Evolutionary conservation across 257 asterid genomes (phyloP).

Genomic region (Nicotiana obtusifolia): DNA sequence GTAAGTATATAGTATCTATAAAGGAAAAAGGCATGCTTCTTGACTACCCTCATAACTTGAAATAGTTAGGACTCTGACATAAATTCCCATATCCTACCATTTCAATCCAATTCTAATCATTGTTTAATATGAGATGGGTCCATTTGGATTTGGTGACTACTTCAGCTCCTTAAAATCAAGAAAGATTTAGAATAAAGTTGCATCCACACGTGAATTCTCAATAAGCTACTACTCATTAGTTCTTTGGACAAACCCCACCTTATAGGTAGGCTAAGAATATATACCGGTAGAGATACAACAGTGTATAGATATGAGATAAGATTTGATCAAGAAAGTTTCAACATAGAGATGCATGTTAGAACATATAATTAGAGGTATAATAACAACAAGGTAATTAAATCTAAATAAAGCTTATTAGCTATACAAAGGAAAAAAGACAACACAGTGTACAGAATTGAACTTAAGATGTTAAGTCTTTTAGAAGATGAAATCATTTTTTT

Average conservation of each 20-base stretch:
- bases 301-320: background rate
- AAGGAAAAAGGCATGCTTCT: background rate
- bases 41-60: background rate
- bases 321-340: background rate
- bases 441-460: background rate
- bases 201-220: conserved; percentile 4
- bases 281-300: background rate
- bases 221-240: background rate
- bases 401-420: background rate
- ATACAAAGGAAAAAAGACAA: background rate
- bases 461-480: background rate
- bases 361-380: background rate
- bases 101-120: background rate
- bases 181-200: conserved; percentile 5
- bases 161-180: conserved; percentile 10
- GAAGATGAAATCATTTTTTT: background rate
- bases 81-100: conserved; percentile 22
- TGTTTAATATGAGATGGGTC: conserved; percentile 7
- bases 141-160: conserved; percentile 35
- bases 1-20: background rate
- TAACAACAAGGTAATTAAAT: background rate
- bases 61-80: conserved; percentile 7
- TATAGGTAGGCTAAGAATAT: background rate
- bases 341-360: background rate
- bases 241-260: background rate